Conservation (phyloP, 2,329 filamentous ascomycete species). For the Cladosporium oxysporum region DNA sequence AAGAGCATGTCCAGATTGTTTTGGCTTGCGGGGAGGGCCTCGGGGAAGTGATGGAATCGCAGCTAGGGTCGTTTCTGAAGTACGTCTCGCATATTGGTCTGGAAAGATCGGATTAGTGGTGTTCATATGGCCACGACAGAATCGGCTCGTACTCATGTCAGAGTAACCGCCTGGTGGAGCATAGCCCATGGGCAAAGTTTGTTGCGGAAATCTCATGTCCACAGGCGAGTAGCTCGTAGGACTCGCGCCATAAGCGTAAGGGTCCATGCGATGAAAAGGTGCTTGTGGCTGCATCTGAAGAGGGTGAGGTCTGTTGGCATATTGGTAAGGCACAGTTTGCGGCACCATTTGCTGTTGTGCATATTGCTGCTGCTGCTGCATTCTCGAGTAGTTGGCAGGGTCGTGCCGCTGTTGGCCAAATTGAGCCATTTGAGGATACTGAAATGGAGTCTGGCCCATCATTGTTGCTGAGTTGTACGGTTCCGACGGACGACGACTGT, state of each 20-base stretch:
- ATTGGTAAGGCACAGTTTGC: conserved; percentile 2
- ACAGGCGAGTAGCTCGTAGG: conserved; percentile 28
- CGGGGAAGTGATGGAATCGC: conserved; percentile 48
- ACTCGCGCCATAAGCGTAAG: conserved; percentile 30
- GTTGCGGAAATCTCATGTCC: conserved; percentile 29
- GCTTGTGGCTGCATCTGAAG: conserved; percentile 25
- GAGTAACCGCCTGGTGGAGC: conserved; percentile 24
- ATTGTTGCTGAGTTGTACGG: conserved; percentile 18
- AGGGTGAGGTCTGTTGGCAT: not conserved
- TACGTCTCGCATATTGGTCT: conserved; percentile 28
- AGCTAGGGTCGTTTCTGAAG: conserved; percentile 25
- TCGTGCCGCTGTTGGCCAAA: conserved; percentile 26
- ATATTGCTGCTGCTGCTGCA: conserved; percentile 21
- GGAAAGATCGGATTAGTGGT: not conserved
- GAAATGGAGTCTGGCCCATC: conserved; percentile 20
- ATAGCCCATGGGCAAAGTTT: conserved; percentile 24
- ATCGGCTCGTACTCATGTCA: conserved; percentile 15
- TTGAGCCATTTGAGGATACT: conserved; percentile 27
- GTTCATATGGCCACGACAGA: not conserved
- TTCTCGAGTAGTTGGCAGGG: conserved; percentile 24
- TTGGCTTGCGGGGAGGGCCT: conserved; percentile 67
- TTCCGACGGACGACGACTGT: not conserved
- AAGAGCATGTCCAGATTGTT: conserved; percentile 78
- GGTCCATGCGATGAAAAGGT: conserved; percentile 29
- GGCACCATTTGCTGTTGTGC: not conserved